Conservation (phyloP, 495 filamentous ascomycete genomes). For the Penicillium atrosanguineum region DNA sequence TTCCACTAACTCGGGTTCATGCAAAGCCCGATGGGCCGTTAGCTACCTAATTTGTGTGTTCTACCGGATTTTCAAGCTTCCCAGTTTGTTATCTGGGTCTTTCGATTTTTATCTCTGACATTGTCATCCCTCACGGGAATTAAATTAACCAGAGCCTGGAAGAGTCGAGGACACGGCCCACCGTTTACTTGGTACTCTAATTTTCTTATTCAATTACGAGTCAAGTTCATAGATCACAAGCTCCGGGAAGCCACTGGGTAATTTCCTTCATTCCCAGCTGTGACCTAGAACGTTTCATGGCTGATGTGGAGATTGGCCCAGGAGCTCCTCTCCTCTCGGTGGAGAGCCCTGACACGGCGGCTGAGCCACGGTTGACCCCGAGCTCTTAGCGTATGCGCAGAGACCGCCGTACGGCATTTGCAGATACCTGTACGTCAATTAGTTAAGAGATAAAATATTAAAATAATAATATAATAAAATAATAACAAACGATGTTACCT, state of each 20-base stretch:
- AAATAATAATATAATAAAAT: no score
- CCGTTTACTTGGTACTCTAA: not conserved
- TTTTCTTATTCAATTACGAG: not conserved
- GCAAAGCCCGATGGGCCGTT: not conserved
- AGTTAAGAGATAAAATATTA: not conserved
- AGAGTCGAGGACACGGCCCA: not conserved
- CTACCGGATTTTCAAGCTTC: not conserved
- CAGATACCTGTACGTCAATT: not conserved
- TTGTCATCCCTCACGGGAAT: not conserved
- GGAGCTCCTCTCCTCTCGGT: not conserved
- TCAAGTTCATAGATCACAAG: not conserved
- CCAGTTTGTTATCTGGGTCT: not conserved
- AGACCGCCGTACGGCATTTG: not conserved
- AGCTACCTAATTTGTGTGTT: not conserved
- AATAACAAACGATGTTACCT: not conserved
- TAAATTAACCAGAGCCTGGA: not conserved
- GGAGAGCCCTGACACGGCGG: conserved; percentile 4
- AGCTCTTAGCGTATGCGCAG: not conserved
- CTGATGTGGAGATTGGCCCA: conserved; percentile 14
- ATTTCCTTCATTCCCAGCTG: conserved; percentile 10
- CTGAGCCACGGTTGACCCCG: conserved; percentile 7
- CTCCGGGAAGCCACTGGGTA: not conserved
- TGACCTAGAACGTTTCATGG: conserved; percentile 29
- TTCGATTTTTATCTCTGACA: not conserved
- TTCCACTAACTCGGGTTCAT: not conserved